Evolutionary conservation across 148 eudicot species (phyloP).

Genomic region (Silene uniflora): DNA sequence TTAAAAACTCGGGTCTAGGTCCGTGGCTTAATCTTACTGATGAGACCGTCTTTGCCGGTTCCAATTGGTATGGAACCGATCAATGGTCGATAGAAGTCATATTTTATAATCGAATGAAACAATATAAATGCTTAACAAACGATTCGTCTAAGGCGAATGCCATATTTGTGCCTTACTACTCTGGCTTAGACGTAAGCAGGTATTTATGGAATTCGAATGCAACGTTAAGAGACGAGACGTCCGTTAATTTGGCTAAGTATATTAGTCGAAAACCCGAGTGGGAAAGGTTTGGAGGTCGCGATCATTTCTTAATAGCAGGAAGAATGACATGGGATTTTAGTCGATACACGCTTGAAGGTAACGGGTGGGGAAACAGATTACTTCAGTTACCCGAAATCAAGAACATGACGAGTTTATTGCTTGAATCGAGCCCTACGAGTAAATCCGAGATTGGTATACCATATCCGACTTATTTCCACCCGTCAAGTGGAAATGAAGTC

Average conservation of each 20-base stretch:
- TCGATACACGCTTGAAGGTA: conserved; percentile 29
- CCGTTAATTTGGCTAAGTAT: conserved; percentile 40
- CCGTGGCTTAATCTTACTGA: conserved; percentile 25
- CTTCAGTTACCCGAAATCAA: conserved; percentile 47
- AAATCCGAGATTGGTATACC: conserved; percentile 61
- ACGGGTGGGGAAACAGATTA: conserved; percentile 56
- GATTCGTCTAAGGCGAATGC: conserved; percentile 60
- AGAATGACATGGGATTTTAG: conserved; percentile 83
- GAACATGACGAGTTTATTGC: conserved; percentile 57
- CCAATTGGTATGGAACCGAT: conserved; percentile 50
- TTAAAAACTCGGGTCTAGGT: conserved; percentile 54
- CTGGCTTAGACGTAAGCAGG: conserved; percentile 64
- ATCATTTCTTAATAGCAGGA: conserved; percentile 70
- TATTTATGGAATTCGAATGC: conserved; percentile 33
- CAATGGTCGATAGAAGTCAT: conserved; percentile 64
- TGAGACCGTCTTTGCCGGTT: conserved; percentile 20
- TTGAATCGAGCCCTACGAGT: conserved; percentile 70
- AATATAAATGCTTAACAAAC: conserved; percentile 59
- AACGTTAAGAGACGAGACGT: conserved; percentile 34
- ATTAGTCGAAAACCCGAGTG: conserved; percentile 54
- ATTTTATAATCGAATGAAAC: conserved; percentile 59
- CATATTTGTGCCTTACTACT: conserved; percentile 60
- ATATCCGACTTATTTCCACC: conserved; percentile 77
- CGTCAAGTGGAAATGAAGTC: conserved; percentile 43
- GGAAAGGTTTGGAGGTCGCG: conserved; percentile 45